Evolutionary conservation across 768 basidiomycete genomes (phyloP), one percentile per base, ranked within the genome.

Genomic region (Ramaria rubella): DNA sequence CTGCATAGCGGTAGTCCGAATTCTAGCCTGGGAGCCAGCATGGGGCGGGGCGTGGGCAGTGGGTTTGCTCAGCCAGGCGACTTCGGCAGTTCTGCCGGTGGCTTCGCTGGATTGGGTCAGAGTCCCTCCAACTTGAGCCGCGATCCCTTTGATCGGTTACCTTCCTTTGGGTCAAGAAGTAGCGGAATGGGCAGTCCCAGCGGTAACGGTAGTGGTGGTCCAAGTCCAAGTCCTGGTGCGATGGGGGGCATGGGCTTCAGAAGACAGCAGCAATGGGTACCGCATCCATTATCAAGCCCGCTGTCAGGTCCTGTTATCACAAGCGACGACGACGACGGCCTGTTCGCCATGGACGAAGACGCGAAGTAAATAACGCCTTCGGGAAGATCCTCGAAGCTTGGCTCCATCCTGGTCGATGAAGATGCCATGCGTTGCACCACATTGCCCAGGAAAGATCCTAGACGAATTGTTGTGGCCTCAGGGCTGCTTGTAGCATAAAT

Each of bases 341-440:
- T 89, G 65, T 90, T 90, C 67, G 75, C 74, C 63, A 83, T 88
- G 82, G 86, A 88, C 55, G 58, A 59, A 38, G 55, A 55, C n/a
- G 19, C 49, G 27, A 49, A 58, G 30, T 56, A 58, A n/a, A 57
- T 21, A 23, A 14, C 42, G 5, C 36, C 14, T 19, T 45, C 46
- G 43, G 19, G 24, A 42, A 12, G 40, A 24, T 19, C 17, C 33
- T n/a, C 30, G 31, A n/a, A 31, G 19, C 30, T n/a, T 31, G 33
- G 30, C 15, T 30, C 29, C 33, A 36, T 23, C 49, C 49, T 33
- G 49, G 49, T n/a, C n/a, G n/a, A n/a, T n/a, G 21, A 23, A n/a
- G 4, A 23, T 31, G 46, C 24, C n/a, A 42, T 21, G n/a, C 40
- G 23, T 21, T 42, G 23, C 26, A 30, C 24, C 29, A 31, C 49